Percentiles rank a stretch among this genome's conserved stretches.
Conservation (phyloP, 441 rosid genomes). For the Macaranga tanarius region DNA sequence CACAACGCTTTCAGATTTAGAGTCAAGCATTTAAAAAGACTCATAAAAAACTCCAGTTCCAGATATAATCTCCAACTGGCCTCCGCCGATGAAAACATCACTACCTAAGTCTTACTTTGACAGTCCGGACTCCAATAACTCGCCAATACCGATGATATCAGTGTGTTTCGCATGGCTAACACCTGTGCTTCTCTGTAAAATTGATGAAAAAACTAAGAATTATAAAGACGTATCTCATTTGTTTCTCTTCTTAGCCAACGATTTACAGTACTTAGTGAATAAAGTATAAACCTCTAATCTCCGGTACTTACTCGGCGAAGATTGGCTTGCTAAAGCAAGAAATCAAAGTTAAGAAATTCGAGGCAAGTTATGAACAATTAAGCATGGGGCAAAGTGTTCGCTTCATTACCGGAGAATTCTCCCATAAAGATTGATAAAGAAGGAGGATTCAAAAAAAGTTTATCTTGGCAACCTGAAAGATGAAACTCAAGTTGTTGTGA, state of each 20-base stretch:
- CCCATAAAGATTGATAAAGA: no score
- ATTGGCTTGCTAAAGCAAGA: constrained; percentile 60
- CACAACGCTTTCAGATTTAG: constrained; percentile 42
- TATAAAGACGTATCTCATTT: constrained; percentile 56
- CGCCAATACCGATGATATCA: no score
- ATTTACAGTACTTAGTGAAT: no score
- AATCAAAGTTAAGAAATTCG: constrained; percentile 50
- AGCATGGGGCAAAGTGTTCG: constrained; percentile 52
- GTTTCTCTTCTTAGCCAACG: constrained; percentile 75
- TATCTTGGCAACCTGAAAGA: no score
- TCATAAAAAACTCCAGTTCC: constrained; percentile 41
- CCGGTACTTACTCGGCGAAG: constrained; percentile 55
- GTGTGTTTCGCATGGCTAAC: no score
- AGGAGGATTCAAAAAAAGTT: no score
- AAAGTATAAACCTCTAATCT: constrained; percentile 53
- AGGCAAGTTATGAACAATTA: constrained; percentile 54
- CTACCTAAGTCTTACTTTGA: no score
- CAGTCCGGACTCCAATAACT: no score
- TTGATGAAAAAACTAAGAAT: constrained; percentile 60
- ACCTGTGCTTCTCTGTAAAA: constrained; percentile 68
- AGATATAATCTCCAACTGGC: no score
- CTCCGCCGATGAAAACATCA: no score
- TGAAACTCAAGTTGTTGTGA: no score
- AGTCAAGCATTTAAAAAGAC: constrained; percentile 55
- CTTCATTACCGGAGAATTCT: constrained; percentile 43